These are phyloP conservation scores for Suzukiozyma palmioleophila DNA, from an alignment of 1,139 yeast species.

Conservation along the genomic window DNA sequence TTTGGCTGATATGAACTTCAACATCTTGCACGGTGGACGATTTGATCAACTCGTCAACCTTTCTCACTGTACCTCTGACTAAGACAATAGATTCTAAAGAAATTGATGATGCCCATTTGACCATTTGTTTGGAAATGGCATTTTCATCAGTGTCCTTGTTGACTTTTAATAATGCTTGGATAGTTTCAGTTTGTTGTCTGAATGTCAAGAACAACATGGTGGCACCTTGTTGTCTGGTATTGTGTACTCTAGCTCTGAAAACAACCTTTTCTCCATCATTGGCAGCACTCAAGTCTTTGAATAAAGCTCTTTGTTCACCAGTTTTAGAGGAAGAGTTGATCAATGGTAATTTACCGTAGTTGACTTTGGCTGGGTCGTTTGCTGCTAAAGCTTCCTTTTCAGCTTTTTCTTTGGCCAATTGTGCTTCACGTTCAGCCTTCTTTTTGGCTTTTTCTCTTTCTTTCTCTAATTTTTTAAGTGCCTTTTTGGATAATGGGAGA, in stretches of 20 bases:
- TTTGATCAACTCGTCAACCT: conserved; percentile 82
- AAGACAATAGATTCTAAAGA: conserved; percentile 88
- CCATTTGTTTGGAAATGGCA: conserved; percentile 87
- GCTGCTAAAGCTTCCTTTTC: conserved; percentile 70
- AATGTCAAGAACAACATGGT: conserved; percentile 86
- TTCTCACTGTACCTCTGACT: conserved; percentile 79
- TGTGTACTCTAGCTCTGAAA: conserved; percentile 92
- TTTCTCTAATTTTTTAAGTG: conserved; percentile 88
- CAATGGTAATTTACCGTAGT: conserved; percentile 87
- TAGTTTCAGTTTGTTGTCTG: conserved; percentile 80
- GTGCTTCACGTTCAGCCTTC: conserved; percentile 90
- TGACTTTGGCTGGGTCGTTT: conserved; percentile 77
- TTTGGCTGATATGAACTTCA: conserved; percentile 73
- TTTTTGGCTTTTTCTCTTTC: conserved; percentile 89
- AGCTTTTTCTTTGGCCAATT: conserved; percentile 80
- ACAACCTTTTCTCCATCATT: conserved; percentile 77
- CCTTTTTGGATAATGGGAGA: conserved; percentile 91
- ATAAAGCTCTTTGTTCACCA: conserved; percentile 52
- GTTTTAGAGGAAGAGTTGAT: conserved; percentile 72
- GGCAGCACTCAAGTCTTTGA: conserved; percentile 52
- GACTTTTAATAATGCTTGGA: conserved; percentile 81
- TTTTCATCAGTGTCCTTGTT: conserved; percentile 51
- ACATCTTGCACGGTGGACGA: conserved; percentile 90
- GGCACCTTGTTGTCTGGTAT: conserved; percentile 92
- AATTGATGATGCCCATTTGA: conserved; percentile 88